Conservation (phyloP, 192 early-diverging fungal species). For the Backusella parvicylindrica region DNA sequence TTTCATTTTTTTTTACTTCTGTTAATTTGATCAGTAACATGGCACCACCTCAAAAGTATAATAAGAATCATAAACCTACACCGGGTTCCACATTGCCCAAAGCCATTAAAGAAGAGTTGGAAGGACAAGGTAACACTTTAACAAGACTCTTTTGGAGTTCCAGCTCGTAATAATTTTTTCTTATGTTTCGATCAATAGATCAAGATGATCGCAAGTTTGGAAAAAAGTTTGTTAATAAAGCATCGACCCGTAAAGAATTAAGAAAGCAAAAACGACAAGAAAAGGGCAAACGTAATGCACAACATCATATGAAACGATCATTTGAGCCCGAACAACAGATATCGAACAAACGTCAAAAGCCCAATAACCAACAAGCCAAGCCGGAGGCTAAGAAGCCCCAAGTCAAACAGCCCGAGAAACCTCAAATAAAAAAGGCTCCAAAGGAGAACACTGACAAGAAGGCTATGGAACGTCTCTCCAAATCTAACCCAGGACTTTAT, state of each 20-base stretch:
- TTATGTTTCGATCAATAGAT: conserved; percentile 19
- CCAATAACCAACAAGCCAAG: background rate
- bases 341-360: background rate
- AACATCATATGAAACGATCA: conserved; percentile 23
- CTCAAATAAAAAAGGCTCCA: background rate
- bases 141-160: too few relatives aligned
- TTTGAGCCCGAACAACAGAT: conserved; percentile 4
- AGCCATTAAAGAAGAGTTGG: conserved; percentile 8
- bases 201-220: conserved; percentile 47
- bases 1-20: background rate
- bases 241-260: conserved; percentile 39
- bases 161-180: too few relatives aligned
- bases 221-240: conserved; percentile 45
- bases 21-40: background rate
- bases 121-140: conserved; percentile 11
- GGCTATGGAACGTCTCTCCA: conserved; percentile 40
- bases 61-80: background rate
- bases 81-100: conserved; percentile 5
- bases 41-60: background rate
- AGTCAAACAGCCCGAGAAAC: background rate
- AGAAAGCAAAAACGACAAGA: conserved; percentile 47
- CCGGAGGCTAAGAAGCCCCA: background rate
- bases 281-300: conserved; percentile 27
- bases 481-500: conserved; percentile 45
- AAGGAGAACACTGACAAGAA: conserved; percentile 14